Evolutionary conservation across 2,329 filamentous ascomycete genomes (phyloP), one percentile per base, ranked within the genome.

Genomic region (Grosmannia penicillata): DNA sequence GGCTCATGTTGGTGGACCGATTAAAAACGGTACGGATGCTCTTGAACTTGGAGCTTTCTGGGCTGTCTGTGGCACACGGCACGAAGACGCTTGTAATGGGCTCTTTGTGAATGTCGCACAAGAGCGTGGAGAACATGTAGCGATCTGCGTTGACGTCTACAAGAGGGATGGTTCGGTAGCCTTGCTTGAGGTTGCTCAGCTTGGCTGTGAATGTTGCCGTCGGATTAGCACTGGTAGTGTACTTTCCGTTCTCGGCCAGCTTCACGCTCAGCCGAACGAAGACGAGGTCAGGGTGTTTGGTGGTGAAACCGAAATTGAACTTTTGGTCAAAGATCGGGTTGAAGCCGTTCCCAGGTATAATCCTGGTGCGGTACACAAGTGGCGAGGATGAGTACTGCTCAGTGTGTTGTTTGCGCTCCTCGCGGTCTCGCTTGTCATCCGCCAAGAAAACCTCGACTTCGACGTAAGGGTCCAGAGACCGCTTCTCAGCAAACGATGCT

Each of bases 361-460:
- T 79, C 45, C 74, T 73, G 2, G 91, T 96, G 41, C 82, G 79
- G 46, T 78, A 76, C 19, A 44, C 4, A 14, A 47, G 33, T 21
- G 42, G 43, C 26, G 38, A 40, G 14, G 33, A 22, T 23, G 39
- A 36, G 10, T 17, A 15, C 8, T 38, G 10, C 4, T 40, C 41
- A 49, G 81, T 79, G 47, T 87, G 73, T 8, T 84, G 83, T 40
- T 77, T 62, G 43, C 64, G 22, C 36, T 84, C 83, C 37, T 78
- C 81, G 56, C 89, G 87, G 60, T 95, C 86, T 51, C 79, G 75
- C 61, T 91, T 89, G 61, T 95, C 89, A 57, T 95, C 91, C 29
- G 89, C 83, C 51, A 87, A 82, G 55, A 93, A 91, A 53, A 96
- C 80, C 57, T 98, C 89, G 23, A 96, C 81, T 59, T 96, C 87